phyloP scores from a whole-genome alignment of 805 yeast genomes.

The Candida michaelii region DNA sequence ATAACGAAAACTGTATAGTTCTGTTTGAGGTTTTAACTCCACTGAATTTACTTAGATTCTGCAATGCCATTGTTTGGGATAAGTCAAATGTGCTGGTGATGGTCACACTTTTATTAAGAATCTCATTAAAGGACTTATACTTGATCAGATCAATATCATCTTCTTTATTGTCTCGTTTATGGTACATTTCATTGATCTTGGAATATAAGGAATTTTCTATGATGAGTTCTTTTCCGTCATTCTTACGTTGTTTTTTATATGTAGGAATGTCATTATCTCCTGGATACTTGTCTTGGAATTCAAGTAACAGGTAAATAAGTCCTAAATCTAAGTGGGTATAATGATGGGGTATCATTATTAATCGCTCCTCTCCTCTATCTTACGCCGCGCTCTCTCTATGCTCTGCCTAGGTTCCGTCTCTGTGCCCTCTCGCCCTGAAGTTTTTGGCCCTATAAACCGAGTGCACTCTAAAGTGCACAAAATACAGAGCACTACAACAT shows the following conservation, averaged over 20 bases:
- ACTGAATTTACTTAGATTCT: not conserved
- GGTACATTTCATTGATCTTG: conserved; percentile 16
- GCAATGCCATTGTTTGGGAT: not conserved
- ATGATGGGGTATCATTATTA: conserved; percentile 5
- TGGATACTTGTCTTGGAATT: conserved; percentile 3
- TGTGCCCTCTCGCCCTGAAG: no score
- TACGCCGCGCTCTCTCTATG: no score
- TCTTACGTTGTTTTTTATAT: conserved; percentile 2
- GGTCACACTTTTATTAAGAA: conserved; percentile 7
- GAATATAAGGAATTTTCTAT: conserved; percentile 19
- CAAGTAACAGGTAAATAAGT: conserved; percentile 1
- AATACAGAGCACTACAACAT: not conserved
- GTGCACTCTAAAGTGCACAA: no score
- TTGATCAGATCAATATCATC: conserved; percentile 9
- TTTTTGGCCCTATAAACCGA: no score
- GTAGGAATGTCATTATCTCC: not conserved
- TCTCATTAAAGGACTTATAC: conserved; percentile 11
- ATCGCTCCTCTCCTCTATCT: no score
- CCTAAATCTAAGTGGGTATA: conserved; percentile 1
- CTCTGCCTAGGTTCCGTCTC: no score
- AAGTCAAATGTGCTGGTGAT: not conserved
- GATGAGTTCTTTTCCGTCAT: conserved; percentile 9
- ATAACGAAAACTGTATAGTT: not conserved
- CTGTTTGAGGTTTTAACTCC: not conserved
- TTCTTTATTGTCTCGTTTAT: conserved; percentile 9